These are phyloP conservation scores for Centaurea solstitialis DNA, from an alignment of 129 eudicot species.

Conservation along the genomic window DNA sequence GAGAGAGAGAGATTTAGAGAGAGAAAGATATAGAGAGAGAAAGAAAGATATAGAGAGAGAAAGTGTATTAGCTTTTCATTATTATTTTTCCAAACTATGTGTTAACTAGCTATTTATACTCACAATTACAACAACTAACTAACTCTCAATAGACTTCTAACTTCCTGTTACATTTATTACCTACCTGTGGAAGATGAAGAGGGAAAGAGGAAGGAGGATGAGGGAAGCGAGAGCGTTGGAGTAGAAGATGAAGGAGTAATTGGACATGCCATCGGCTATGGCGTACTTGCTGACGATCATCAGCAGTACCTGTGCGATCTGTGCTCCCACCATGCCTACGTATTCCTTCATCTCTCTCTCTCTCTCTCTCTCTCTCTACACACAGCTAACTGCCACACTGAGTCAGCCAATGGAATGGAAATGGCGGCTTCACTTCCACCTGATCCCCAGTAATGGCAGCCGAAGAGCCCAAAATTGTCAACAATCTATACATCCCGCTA, in stretches of 20 bases:
- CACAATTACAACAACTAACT: too few relatives aligned
- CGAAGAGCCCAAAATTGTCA: background rate
- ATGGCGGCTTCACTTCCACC: background rate
- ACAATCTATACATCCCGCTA: too few relatives aligned
- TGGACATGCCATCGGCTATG: slow-evolving; percentile 73
- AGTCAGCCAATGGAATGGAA: background rate
- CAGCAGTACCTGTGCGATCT: slow-evolving; percentile 68
- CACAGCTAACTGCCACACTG: background rate
- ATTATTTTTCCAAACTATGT: too few relatives aligned
- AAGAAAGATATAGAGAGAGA: too few relatives aligned
- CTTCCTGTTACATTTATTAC: too few relatives aligned
- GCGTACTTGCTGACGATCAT: slow-evolving; percentile 63
- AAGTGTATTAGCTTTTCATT: too few relatives aligned
- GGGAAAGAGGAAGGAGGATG: slow-evolving; percentile 61
- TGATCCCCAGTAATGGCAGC: background rate
- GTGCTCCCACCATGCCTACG: slow-evolving; percentile 61
- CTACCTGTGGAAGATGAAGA: slow-evolving; percentile 56
- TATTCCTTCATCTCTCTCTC: slow-evolving; percentile 38
- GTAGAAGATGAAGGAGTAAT: slow-evolving; percentile 68
- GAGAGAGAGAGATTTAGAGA: too few relatives aligned
- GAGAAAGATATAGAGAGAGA: too few relatives aligned
- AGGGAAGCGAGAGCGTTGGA: slow-evolving; percentile 79
- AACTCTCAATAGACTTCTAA: too few relatives aligned
- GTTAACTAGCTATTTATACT: too few relatives aligned
- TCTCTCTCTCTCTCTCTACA: too few relatives aligned